Conservation (phyloP, 768 basidiomycete genomes). For the Artomyces pyxidatus region DNA sequence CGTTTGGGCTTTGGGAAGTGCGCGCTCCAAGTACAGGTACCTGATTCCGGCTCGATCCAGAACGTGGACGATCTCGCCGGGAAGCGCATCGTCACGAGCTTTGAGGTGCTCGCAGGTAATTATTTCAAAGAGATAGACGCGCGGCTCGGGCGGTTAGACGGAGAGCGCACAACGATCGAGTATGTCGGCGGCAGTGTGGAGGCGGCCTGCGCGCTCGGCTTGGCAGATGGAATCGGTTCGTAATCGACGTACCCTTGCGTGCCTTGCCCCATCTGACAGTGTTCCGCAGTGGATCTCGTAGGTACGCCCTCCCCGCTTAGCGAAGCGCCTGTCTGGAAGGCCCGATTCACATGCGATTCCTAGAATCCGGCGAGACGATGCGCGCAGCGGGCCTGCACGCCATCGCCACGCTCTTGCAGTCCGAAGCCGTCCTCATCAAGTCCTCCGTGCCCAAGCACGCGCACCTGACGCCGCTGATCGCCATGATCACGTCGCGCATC, state of each 20-base stretch:
- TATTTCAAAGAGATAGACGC: conserved; percentile 70
- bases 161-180: conserved; percentile 71
- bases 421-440: conserved; percentile 91
- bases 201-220: conserved; percentile 91
- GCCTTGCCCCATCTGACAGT: not conserved
- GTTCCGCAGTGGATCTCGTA: conserved; percentile 81
- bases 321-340: not conserved
- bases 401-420: conserved; percentile 79
- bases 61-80: conserved; percentile 77
- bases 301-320: conserved; percentile 46
- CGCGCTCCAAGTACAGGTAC: conserved; percentile 83
- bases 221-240: conserved; percentile 95
- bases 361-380: conserved; percentile 99
- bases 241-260: not conserved
- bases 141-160: conserved; percentile 40
- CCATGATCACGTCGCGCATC: conserved; percentile 78
- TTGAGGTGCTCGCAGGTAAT: conserved; percentile 75
- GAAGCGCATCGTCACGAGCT: conserved; percentile 90
- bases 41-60: conserved; percentile 63
- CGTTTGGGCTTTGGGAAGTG: conserved; percentile 93
- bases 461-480: conserved; percentile 57
- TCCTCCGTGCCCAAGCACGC: conserved; percentile 59
- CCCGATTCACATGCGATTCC: not conserved
- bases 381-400: conserved; percentile 93
- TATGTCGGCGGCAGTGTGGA: conserved; percentile 98